These are phyloP conservation scores for Lanmaoa rubissima DNA, from an alignment of 768 basidiomycete genomes.

Conservation along the genomic window DNA sequence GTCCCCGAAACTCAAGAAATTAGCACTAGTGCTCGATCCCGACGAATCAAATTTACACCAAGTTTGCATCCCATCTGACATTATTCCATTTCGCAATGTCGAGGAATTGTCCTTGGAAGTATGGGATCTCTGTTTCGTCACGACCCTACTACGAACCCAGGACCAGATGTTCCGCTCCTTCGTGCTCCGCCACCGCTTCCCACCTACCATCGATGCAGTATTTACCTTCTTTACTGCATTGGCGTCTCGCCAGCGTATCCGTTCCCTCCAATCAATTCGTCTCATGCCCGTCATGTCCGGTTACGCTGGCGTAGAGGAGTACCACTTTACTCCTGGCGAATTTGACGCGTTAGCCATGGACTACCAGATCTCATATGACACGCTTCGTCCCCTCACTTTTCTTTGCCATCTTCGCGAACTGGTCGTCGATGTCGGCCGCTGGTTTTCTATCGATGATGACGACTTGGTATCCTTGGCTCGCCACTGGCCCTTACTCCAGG, in stretches of 20 bases:
- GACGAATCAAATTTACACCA: not conserved
- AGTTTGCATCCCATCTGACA: not conserved
- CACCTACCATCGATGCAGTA: not conserved
- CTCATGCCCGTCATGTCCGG: not conserved
- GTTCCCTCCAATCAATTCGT: not conserved
- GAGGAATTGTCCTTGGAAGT: not conserved
- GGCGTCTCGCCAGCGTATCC: not conserved
- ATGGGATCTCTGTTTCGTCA: not conserved
- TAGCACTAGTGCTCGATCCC: not conserved
- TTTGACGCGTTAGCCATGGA: not conserved
- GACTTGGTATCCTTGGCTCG: not conserved
- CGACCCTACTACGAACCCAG: not conserved
- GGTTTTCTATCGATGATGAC: conserved; percentile 6
- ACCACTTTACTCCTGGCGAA: not conserved
- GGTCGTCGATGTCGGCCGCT: not conserved
- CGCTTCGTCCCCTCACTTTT: not conserved
- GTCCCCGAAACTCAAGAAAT: not conserved
- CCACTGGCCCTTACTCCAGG: conserved; percentile 1
- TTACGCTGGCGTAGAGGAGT: no score
- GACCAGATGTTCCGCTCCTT: not conserved
- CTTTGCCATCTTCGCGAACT: not conserved
- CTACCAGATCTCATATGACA: not conserved
- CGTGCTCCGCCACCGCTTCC: not conserved
- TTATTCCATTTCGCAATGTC: not conserved
- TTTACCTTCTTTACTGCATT: not conserved